Evolutionary conservation across 2,329 filamentous ascomycete species (phyloP), one percentile per base, ranked within the genome.

Genomic region (Botrytis aclada): DNA sequence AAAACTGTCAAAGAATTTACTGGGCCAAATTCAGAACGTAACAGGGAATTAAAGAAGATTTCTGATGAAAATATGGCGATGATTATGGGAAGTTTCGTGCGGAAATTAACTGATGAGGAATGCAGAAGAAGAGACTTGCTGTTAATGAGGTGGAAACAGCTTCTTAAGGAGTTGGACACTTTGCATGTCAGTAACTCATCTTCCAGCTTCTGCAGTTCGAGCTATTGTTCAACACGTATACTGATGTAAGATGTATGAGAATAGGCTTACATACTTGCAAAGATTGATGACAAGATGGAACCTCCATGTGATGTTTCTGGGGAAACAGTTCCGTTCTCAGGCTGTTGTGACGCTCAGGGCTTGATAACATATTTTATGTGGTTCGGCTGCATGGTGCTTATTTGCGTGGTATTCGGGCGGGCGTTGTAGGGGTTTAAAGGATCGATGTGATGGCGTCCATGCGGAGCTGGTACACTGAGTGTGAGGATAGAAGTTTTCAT

Each of bases 301-400:
- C 47, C 2, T 51, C 10, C 6, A 51, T 51, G 22, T 12, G 45
- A 4, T 51, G 10, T 51, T 51, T 10, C 25, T 10, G 6, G 4
- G 22, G 45, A 25, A 5, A 4, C 22, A 51, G 45, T 51, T 51
- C 2, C 25, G 16, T 10, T 64, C 9, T n/a, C 14, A 41, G 32
- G 45, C 14, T 25, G 12, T 10, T 25, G 25, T 25, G 45, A 51
- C 9, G 4, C 10, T 14, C 0, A 51, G 22, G 10, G 45, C 45
- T 51, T 51, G 4, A 6, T n/a, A 0, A 25, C 1, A n/a, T 51
- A 51, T 25, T 6, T 10, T n/a, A 4, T n/a, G 12, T 0, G 7
- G 45, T 51, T 10, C 45, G 25, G 12, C 45, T 51, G 4, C 45
- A 2, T n/a, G 4, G 5, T 51, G 10, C 3, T n/a, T n/a, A 12